Evolutionary conservation across 192 early-diverging fungal species (phyloP).

Genomic region (Backusella morwellensis): DNA sequence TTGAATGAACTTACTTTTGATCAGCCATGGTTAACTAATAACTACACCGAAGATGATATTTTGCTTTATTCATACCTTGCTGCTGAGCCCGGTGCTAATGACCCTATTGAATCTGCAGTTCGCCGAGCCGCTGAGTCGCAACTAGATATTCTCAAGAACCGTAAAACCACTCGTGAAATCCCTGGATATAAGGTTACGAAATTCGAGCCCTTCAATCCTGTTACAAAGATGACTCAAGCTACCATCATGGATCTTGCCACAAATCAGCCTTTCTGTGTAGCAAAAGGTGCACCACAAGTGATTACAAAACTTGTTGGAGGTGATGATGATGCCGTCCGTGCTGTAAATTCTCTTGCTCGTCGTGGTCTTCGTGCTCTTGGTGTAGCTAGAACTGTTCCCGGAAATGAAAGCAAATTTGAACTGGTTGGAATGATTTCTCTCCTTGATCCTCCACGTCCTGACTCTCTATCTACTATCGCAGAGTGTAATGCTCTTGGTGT

Average conservation of each 20-base stretch:
- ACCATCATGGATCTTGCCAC: conserved; percentile 78
- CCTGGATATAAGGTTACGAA: conserved; percentile 93
- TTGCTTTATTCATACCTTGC: conserved; percentile 80
- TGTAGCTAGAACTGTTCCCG: conserved; percentile 76
- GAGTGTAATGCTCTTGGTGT: conserved; percentile 85
- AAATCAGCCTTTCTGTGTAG: conserved; percentile 73
- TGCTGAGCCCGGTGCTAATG: conserved; percentile 87
- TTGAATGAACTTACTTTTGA: conserved; percentile 95
- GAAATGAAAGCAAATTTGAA: conserved; percentile 66
- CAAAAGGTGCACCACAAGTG: conserved; percentile 89
- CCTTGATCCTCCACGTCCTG: conserved; percentile 86
- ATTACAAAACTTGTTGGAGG: conserved; percentile 71
- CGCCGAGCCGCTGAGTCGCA: conserved; percentile 75
- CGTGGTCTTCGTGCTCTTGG: conserved; percentile 92
- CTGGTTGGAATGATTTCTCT: conserved; percentile 91
- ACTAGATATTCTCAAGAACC: conserved; percentile 64
- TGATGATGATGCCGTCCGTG: conserved; percentile 67
- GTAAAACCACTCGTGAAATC: conserved; percentile 48
- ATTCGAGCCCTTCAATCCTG: conserved; percentile 95
- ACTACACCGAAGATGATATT: conserved; percentile 72
- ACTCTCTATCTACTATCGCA: conserved; percentile 87
- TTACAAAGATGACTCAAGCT: conserved; percentile 89
- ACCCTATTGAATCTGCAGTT: conserved; percentile 89
- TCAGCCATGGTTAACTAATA: conserved; percentile 71
- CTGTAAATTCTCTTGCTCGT: conserved; percentile 72